A percentile compares a stretch with the other conserved stretches of the same genome.
These are phyloP conservation scores for Syzygium aromaticum DNA, from an alignment of 345 rosid genomes.

Conservation along the genomic window DNA sequence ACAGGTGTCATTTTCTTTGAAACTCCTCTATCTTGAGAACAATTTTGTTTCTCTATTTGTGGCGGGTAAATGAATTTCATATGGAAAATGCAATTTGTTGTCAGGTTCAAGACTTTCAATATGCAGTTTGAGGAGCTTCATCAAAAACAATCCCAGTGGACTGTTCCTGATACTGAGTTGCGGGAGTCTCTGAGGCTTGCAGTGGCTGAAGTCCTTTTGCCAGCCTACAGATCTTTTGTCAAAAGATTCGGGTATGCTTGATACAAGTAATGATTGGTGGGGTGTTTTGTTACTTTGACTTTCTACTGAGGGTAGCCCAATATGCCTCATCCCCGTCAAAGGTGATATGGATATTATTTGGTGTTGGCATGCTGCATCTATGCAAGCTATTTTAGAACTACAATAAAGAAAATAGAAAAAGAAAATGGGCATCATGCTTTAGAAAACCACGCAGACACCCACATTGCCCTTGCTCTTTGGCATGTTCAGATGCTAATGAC, in stretches of 20 bases:
- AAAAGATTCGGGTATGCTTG: slow-evolving; percentile 74
- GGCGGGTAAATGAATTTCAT: neutral
- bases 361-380: neutral
- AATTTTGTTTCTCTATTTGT: neutral
- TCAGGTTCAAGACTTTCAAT: slow-evolving; percentile 88
- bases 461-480: neutral
- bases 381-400: neutral
- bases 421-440: neutral
- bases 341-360: neutral
- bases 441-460: neutral
- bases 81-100: neutral
- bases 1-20: slow-evolving; percentile 38
- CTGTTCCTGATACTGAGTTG: slow-evolving; percentile 93
- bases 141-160: slow-evolving; percentile 95
- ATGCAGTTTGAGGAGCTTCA: slow-evolving; percentile 95
- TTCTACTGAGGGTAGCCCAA: neutral
- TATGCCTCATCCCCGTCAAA: neutral
- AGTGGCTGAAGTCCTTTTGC: slow-evolving; percentile 94
- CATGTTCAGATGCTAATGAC: neutral
- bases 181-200: slow-evolving; percentile 96
- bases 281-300: neutral
- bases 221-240: slow-evolving; percentile 89
- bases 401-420: neutral
- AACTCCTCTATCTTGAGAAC: neutral
- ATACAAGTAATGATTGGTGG: neutral